phyloP scores from a whole-genome alignment of 164 flowering plant species.

The Aristolochia contorta region DNA sequence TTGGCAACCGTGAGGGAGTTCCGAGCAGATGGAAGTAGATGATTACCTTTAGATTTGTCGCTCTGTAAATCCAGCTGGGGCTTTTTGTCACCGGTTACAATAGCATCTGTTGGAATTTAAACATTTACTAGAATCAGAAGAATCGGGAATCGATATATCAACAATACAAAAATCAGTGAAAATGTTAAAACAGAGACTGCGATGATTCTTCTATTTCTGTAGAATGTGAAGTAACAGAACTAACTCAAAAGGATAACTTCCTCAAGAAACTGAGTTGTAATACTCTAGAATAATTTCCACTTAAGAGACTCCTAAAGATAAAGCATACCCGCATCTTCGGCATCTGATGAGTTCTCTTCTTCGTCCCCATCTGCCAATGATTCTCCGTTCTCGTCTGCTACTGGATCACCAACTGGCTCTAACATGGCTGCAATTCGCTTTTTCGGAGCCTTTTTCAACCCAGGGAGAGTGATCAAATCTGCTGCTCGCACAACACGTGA shows the following conservation, averaged over 20 bases:
- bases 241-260: not conserved
- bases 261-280: not conserved
- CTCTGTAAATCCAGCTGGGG: constrained; percentile 50
- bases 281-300: not conserved
- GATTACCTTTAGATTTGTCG: constrained; percentile 52
- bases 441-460: constrained; percentile 76
- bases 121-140: not conserved
- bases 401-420: constrained; percentile 51
- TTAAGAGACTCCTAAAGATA: not conserved
- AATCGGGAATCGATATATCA: not conserved
- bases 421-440: constrained; percentile 85
- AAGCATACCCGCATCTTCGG: constrained; percentile 46
- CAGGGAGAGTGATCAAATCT: constrained; percentile 76
- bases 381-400: constrained; percentile 36
- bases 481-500: constrained; percentile 62
- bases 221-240: not conserved
- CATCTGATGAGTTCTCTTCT: constrained; percentile 60
- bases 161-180: not conserved
- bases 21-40: not conserved
- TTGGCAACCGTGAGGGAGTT: too few species aligned
- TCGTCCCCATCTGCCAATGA: constrained; percentile 47
- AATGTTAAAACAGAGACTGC: not conserved
- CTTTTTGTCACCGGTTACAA: constrained; percentile 34
- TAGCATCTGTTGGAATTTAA: constrained; percentile 24
- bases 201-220: too few species aligned